Percentiles rank a stretch among this genome's conserved stretches.
Evolutionary conservation across 2,329 filamentous ascomycete species (phyloP).

Genomic region (Claviceps sp.): DNA sequence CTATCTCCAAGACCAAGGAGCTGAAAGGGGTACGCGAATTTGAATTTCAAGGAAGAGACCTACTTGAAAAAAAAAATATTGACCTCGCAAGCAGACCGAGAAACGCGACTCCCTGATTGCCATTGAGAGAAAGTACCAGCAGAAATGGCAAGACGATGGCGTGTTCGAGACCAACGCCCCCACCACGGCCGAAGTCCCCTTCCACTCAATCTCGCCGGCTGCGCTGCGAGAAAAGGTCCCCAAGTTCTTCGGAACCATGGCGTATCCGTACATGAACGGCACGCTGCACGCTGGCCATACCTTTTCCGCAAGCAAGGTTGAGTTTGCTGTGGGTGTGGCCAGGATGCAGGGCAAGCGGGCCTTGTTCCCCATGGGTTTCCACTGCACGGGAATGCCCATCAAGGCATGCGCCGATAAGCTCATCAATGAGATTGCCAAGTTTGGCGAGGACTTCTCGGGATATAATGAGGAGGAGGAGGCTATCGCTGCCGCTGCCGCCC

Average conservation of each 20-base stretch:
- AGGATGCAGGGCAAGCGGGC: slow-evolving; percentile 82
- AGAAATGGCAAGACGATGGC: slow-evolving; percentile 35
- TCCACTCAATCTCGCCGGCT: slow-evolving; percentile 56
- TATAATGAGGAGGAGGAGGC: slow-evolving; percentile 49
- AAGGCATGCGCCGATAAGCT: slow-evolving; percentile 96
- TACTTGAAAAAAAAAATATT: not conserved
- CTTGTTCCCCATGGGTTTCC: slow-evolving; percentile 86
- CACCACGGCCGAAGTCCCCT: slow-evolving; percentile 60
- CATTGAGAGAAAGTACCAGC: slow-evolving; percentile 85
- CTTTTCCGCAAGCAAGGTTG: slow-evolving; percentile 85
- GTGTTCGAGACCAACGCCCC: slow-evolving; percentile 84
- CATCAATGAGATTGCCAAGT: slow-evolving; percentile 74
- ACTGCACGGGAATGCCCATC: slow-evolving; percentile 91
- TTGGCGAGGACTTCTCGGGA: slow-evolving; percentile 72
- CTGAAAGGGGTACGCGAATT: slow-evolving; percentile 37
- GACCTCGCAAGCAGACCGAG: slow-evolving; percentile 46
- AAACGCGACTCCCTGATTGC: slow-evolving; percentile 73
- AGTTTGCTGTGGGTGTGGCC: slow-evolving; percentile 77
- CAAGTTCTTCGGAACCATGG: slow-evolving; percentile 67
- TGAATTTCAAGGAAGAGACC: not conserved
- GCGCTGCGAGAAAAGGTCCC: slow-evolving; percentile 70
- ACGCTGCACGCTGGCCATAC: slow-evolving; percentile 82
- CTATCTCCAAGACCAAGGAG: slow-evolving; percentile 47
- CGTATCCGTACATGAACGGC: slow-evolving; percentile 65
- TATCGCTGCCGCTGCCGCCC: slow-evolving; percentile 34